Evolutionary conservation across 2,329 filamentous ascomycete genomes (phyloP).

Genomic region (Fusarium miscanthi): DNA sequence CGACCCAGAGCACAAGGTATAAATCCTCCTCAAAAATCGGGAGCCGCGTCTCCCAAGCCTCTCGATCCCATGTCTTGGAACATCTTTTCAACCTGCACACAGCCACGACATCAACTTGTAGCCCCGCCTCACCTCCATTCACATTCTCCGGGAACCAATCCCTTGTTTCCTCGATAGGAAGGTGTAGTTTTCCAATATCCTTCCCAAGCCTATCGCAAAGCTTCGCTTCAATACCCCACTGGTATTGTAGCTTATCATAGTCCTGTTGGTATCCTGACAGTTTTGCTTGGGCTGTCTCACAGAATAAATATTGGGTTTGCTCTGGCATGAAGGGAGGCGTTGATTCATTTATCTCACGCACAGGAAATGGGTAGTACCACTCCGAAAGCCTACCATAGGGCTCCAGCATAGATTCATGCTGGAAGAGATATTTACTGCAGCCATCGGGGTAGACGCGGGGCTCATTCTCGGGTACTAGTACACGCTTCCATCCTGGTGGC

Average conservation of each 20-base stretch:
- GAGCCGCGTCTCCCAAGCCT: not conserved
- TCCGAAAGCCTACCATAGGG: fast-evolving
- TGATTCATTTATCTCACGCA: not conserved
- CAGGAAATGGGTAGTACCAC: conserved; percentile 21
- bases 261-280: not conserved
- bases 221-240: not conserved
- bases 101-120: not conserved
- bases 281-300: not conserved
- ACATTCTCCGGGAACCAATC: not conserved
- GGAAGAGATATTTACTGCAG: conserved; percentile 1
- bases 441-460: not conserved
- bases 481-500: conserved; percentile 5
- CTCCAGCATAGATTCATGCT: not conserved
- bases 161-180: fast-evolving
- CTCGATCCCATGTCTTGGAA: not conserved
- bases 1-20: conserved; percentile 16
- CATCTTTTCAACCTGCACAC: not conserved
- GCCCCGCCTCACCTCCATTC: fast-evolving
- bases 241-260: fast-evolving
- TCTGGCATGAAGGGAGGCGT: conserved; percentile 9
- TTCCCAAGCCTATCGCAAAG: fast-evolving
- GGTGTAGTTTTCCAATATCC: fast-evolving
- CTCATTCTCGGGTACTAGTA: not conserved
- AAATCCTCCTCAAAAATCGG: not conserved
- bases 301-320: conserved; percentile 21